Base-by-base conservation (phyloP, 140 eudicot species). In the Bidens hawaiensis region DNA sequence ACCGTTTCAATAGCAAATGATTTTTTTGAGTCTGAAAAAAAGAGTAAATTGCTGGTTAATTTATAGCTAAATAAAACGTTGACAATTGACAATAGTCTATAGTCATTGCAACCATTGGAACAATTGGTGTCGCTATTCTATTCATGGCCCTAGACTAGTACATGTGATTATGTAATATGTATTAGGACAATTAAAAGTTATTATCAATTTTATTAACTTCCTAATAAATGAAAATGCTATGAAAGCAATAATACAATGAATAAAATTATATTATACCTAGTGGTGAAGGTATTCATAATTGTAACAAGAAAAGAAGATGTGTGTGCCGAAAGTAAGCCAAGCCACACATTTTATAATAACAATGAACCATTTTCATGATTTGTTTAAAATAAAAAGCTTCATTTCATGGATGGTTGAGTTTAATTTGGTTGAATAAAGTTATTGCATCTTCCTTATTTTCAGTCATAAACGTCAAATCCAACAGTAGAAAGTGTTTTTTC, bases 391-490 rank as follows among this genome's bases (percentile, higher is more conserved):
- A 55, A 72, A 72, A 64, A 9, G 45, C 45, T 11, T 56, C 31
- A 55, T 72, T 62, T 22, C 33, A 43, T 72, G 77, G 72, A 73
- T 73, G 78, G 73, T 65, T 46, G 73, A 45, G 53, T 55, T 54
- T 54, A 54, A 48, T 56, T 64, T 64, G 31, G 72, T 73, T 73
- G 56, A 73, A 73, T 73, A 73, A 73, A 73, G 78, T 65, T 23
- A 47, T 64, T 64, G 77, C 66, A 64, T 41, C 31, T 67, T 57
- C 73, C 73, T 12, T 65, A 24, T 73, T 73, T 73, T 65, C 62
- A 65, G 78, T 73, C 73, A 65, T 57, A 65, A 65, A 73, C 36
- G 78, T 73, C 78, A 73, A 65, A 65, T 73, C 78, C 45, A 73
- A 73, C 73, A 73, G 78, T 65, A 45, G 30, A 72, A 73, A 65